Evolutionary conservation across 2,329 filamentous ascomycete species (phyloP), one percentile per base, ranked within the genome.

Genomic region (Chrysoporthe deuterocubensis): DNA sequence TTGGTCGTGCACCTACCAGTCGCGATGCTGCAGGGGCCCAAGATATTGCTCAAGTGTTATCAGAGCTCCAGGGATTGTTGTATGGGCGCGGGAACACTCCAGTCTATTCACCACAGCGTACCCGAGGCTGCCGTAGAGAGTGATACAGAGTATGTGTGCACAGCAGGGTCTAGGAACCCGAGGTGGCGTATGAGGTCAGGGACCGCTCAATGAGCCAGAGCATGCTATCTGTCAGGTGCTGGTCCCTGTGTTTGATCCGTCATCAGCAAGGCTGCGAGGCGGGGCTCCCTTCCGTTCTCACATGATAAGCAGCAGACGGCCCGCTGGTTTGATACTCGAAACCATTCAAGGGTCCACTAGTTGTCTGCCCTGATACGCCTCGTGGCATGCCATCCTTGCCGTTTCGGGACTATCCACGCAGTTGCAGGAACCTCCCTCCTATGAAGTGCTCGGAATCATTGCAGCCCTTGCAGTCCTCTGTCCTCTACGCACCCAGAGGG

Each of bases 281-380:
- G 16, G 34, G 61, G 40, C 37, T 42, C 37, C 48, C 16, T 54
- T 26, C 46, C 14, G n/a, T 21, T 42, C 50, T 18, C 21, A 50
- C 46, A 16, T 56, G 40, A 64, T 13, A 43, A 57, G 52, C 37
- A 56, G 40, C 34, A 37, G 32, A 64, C 50, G 40, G 50, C 40
- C 52, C 40, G 62, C 62, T 57, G 62, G n/a, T 64, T 18, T 64
- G 62, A 64, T 56, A 64, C 50, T 64, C 62, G 62, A 64, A 64
- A 64, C 62, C 32, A 4, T 64, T 56, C 26, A 44, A 50, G 8
- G 13, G 3, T 8, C 40, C 14, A 13, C 37, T 60, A 43, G 59
- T 34, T 37, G 40, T 54, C 18, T 56, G 50, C 26, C 50, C 21
- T 56, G 50, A 56, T 6, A 50, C 46, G 32, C 32, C 60, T 21